Base-by-base conservation (phyloP, 73 alveolate species). In the Strombidium stylifer region DNA sequence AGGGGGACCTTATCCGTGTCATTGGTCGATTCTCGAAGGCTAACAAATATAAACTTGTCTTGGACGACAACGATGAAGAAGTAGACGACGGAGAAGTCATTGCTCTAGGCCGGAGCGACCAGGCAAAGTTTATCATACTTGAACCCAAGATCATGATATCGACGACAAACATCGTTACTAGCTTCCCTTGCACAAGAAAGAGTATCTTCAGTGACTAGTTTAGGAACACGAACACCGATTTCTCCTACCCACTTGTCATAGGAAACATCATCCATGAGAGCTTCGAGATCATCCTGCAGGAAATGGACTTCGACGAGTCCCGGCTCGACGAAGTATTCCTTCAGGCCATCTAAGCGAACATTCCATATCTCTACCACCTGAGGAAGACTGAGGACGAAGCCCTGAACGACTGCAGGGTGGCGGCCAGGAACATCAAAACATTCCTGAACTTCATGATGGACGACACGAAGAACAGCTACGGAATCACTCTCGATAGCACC, bases 241-340 rank as follows among this genome's bases (percentile, higher is more conserved):
- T n/a, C 24, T 58, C 36, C 19, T 60, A 60, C 47, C 60, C 74
- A 2, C 19, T 60, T 5, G 74, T 42, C 5, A 19, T 60, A 11
- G 74, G 74, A 1, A 60, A 60, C 23, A 60, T 60, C 36, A 42
- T 60, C 23, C 74, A 60, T 60, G 74, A 60, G 30, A 60, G 49
- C 42, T 60, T 60, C 30, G 74, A 42, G 28, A 60, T 15, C 14
- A 26, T 60, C 14, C 30, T 60, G 1, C 27, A 7, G 19, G 23
- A 6, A 20, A 5, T 20, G 28, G 1, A 21, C 8, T 42, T 60
- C 16, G 74, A 60, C 2, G 74, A 60, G 10, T 58, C 36, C 18
- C 15, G 10, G 14, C 26, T 41, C 8, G 26, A 60, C 2, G 1
- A 25, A 26, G 28, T 23, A 3, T 60, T 19, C 27, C 3, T 14